Conservation (phyloP, 345 rosid species). For the Melastoma malabathricum region DNA sequence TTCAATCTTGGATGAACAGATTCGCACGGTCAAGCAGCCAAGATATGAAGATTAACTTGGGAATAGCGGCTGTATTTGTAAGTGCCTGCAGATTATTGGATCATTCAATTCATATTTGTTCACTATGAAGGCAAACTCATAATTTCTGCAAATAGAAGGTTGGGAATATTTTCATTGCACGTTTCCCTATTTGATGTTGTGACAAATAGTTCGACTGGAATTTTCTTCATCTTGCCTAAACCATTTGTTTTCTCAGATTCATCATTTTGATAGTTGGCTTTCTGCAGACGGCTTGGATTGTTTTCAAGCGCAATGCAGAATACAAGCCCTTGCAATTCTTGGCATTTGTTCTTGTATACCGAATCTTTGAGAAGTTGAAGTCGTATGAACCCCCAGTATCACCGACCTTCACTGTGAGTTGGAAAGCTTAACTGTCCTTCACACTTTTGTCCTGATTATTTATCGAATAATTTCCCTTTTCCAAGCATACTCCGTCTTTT, state of each 20-base stretch:
- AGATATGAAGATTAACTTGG: conserved; percentile 70
- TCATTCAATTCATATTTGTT: no score
- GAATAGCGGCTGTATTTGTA: conserved; percentile 81
- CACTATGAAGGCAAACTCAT: no score
- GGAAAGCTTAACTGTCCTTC: not conserved
- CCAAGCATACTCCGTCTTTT: not conserved
- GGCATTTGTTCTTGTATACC: conserved; percentile 80
- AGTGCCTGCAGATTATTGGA: conserved; percentile 18
- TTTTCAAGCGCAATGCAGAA: conserved; percentile 55
- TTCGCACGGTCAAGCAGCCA: conserved; percentile 50
- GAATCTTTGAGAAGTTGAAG: conserved; percentile 86
- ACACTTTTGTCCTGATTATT: not conserved
- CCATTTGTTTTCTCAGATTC: not conserved
- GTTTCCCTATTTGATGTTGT: no score
- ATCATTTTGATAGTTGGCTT: conserved; percentile 3
- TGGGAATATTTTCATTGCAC: no score
- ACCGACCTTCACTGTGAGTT: conserved; percentile 61
- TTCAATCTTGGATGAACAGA: conserved; percentile 24
- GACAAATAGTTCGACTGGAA: no score
- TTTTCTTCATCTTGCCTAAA: not conserved
- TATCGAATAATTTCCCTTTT: not conserved
- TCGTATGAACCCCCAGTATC: conserved; percentile 60
- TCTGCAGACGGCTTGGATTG: conserved; percentile 78
- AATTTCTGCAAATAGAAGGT: no score
- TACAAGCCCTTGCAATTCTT: conserved; percentile 93